phyloP scores from a whole-genome alignment of 192 early-diverging fungal species.

The Mortierella claussenii region DNA sequence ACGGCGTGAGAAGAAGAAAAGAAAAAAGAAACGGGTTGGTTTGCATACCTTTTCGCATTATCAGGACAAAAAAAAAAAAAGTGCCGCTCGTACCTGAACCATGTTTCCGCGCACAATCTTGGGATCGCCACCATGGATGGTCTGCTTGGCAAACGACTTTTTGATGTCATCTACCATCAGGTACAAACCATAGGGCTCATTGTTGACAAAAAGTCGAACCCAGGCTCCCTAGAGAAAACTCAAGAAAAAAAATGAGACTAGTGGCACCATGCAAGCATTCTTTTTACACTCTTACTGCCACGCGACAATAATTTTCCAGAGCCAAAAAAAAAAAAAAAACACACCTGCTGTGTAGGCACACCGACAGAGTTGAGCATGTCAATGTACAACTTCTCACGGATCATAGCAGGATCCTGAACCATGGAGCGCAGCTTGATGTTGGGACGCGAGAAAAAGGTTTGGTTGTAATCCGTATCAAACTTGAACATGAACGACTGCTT shows the following conservation, averaged over 20 bases:
- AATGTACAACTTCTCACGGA: slow-evolving; percentile 57
- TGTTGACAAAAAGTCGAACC: slow-evolving; percentile 55
- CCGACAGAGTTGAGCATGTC: slow-evolving; percentile 52
- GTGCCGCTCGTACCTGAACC: slow-evolving; percentile 21
- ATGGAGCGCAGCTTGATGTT: slow-evolving; percentile 51
- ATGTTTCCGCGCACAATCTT: slow-evolving; percentile 13
- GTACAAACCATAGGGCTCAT: slow-evolving; percentile 53
- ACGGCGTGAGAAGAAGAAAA: background rate
- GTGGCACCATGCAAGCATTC: background rate
- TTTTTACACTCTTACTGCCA: too few species aligned
- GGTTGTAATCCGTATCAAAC: slow-evolving; percentile 39
- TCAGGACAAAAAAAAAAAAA: background rate
- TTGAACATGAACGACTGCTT: slow-evolving; percentile 58
- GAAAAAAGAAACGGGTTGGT: background rate
- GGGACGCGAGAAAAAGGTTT: slow-evolving; percentile 38
- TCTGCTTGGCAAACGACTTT: slow-evolving; percentile 51
- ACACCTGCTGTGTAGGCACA: slow-evolving; percentile 45
- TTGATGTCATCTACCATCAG: slow-evolving; percentile 56
- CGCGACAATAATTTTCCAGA: background rate
- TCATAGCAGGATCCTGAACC: slow-evolving; percentile 49
- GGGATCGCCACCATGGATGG: slow-evolving; percentile 33
- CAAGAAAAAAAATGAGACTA: background rate
- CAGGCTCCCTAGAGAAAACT: slow-evolving; percentile 19
- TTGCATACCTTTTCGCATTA: background rate
- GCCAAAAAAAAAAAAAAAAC: background rate